These are phyloP conservation scores for Blastocystis sp. DNA, from an alignment of 352 stramenopile species.

Conservation along the genomic window DNA sequence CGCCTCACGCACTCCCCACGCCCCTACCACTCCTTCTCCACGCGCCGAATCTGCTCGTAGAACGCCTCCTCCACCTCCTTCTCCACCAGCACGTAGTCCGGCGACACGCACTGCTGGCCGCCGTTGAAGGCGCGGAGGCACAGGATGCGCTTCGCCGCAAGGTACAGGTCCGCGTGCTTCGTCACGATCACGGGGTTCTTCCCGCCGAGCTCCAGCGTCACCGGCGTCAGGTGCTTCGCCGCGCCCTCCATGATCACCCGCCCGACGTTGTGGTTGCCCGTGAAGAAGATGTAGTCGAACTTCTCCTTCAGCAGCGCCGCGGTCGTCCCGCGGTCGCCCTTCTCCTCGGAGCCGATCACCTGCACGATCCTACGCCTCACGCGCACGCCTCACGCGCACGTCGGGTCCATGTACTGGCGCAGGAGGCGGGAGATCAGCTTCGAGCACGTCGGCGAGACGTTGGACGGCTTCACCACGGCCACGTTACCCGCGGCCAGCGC, in stretches of 20 bases:
- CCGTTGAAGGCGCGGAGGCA: slow-evolving; percentile 84
- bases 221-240: slow-evolving; percentile 87
- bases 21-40: slow-evolving; percentile 50
- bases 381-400: neutral
- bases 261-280: slow-evolving; percentile 77
- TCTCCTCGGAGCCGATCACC: slow-evolving; percentile 30
- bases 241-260: slow-evolving; percentile 83
- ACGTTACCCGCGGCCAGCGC: slow-evolving; percentile 86
- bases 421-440: slow-evolving; percentile 76
- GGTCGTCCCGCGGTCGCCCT: slow-evolving; percentile 30
- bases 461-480: slow-evolving; percentile 85
- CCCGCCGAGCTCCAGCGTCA: slow-evolving; percentile 87
- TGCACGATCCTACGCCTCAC: slow-evolving; percentile 47
- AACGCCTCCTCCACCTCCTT: slow-evolving; percentile 76
- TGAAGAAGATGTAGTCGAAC: slow-evolving; percentile 78
- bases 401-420: slow-evolving; percentile 74
- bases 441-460: slow-evolving; percentile 78
- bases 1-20: neutral
- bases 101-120: slow-evolving; percentile 88
- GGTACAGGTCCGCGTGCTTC: slow-evolving; percentile 74
- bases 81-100: slow-evolving; percentile 87
- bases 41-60: slow-evolving; percentile 69
- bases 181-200: slow-evolving; percentile 84
- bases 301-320: slow-evolving; percentile 43
- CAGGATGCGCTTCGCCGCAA: slow-evolving; percentile 79